Percentiles rank a stretch among this genome's conserved stretches.
phyloP scores from a whole-genome alignment of 768 basidiomycete species.

The Rhizopogon roseolus region DNA sequence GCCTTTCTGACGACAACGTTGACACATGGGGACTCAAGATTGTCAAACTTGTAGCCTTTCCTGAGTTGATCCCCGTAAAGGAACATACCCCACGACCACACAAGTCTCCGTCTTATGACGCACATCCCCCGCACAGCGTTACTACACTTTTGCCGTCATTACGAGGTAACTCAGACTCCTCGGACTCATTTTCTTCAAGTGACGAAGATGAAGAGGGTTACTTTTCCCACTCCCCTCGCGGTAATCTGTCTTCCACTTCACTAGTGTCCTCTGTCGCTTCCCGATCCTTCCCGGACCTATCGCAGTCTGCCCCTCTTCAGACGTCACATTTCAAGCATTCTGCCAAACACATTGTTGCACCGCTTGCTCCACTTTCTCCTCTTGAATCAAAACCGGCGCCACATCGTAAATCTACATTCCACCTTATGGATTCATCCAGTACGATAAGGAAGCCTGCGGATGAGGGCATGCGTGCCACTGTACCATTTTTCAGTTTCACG shows the following conservation, averaged over 20 bases:
- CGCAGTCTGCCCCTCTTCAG: conserved; percentile 22
- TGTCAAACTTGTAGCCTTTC: conserved; percentile 72
- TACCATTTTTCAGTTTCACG: conserved; percentile 81
- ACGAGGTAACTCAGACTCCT: conserved; percentile 15
- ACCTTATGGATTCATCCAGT: conserved; percentile 5
- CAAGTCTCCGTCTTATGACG: background rate
- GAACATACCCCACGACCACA: conserved; percentile 1
- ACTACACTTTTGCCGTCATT: background rate
- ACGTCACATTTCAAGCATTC: conserved; percentile 31
- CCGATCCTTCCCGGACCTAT: conserved; percentile 40
- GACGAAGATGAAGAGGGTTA: conserved; percentile 44
- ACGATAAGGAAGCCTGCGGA: conserved; percentile 9
- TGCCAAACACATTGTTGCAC: conserved; percentile 32
- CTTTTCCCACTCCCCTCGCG: conserved; percentile 52
- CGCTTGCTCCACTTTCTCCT: conserved; percentile 28
- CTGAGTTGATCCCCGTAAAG: conserved; percentile 55
- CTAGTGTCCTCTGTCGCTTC: conserved; percentile 31
- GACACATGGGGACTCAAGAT: conserved; percentile 76
- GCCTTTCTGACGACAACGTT: conserved; percentile 61
- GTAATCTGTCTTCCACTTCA: conserved; percentile 30
- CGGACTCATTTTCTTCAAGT: conserved; percentile 21
- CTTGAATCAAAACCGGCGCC: conserved; percentile 10
- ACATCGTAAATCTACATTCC: conserved; percentile 6
- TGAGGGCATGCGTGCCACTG: conserved; percentile 12
- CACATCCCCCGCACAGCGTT: no score